phyloP scores from a whole-genome alignment of 2,329 filamentous ascomycete genomes.

The Gaeumannomyces tritici region DNA sequence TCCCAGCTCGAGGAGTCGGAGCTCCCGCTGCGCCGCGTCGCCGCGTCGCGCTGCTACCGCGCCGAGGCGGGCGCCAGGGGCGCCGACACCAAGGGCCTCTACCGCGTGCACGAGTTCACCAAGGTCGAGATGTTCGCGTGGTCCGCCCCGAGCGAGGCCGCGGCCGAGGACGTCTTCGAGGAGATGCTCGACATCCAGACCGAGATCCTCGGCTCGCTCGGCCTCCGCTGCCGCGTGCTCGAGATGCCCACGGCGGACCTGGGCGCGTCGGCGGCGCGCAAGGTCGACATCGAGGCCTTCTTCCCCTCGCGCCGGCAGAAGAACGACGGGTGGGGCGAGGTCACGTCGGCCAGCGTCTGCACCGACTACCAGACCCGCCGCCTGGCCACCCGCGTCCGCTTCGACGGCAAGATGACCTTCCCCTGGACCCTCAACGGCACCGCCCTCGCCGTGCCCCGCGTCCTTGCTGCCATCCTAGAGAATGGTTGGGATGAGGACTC shows the following conservation, averaged over 20 bases:
- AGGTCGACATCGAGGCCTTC: slow-evolving; percentile 88
- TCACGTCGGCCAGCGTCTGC: slow-evolving; percentile 83
- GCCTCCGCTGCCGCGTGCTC: slow-evolving; percentile 76
- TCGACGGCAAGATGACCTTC: slow-evolving; percentile 53
- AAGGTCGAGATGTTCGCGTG: slow-evolving; percentile 98
- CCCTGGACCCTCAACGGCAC: slow-evolving; percentile 93
- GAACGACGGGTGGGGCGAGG: slow-evolving; percentile 79
- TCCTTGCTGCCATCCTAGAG: slow-evolving; percentile 82
- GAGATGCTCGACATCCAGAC: slow-evolving; percentile 84
- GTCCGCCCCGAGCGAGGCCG: slow-evolving; percentile 50
- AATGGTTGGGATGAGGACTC: slow-evolving; percentile 73
- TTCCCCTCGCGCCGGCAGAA: slow-evolving; percentile 65
- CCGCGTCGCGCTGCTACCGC: slow-evolving; percentile 85
- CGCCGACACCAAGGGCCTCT: slow-evolving; percentile 85
- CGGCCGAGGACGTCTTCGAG: slow-evolving; percentile 55
- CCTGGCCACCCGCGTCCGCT: slow-evolving; percentile 63
- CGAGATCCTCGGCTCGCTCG: slow-evolving; percentile 68
- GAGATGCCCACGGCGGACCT: slow-evolving; percentile 89
- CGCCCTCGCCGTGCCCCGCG: slow-evolving; percentile 79
- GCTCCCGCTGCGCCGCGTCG: slow-evolving; percentile 66
- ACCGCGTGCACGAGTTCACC: slow-evolving; percentile 96
- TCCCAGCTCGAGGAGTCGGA: slow-evolving; percentile 52
- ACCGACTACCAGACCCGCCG: slow-evolving; percentile 89
- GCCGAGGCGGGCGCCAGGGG: slow-evolving; percentile 89
- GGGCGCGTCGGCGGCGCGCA: slow-evolving; percentile 77